A percentile compares a stretch with the other conserved stretches of the same genome.
These are phyloP conservation scores for Margaritispora aquatica DNA, from an alignment of 495 filamentous ascomycete species.

Conservation along the genomic window DNA sequence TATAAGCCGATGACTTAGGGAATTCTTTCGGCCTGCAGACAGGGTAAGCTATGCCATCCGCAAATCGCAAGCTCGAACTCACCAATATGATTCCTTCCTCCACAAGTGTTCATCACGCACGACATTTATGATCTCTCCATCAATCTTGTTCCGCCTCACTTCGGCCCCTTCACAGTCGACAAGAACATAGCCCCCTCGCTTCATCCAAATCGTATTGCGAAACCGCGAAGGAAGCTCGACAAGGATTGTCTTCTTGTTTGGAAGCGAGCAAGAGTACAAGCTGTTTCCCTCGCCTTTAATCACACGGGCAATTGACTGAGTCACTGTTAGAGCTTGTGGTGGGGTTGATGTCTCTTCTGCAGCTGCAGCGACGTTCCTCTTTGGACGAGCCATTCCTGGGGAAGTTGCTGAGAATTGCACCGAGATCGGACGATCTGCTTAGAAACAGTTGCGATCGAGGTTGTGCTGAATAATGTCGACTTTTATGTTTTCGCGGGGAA, in stretches of 20 bases:
- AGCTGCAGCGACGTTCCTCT: slow-evolving; percentile 66
- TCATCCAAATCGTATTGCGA: slow-evolving; percentile 87
- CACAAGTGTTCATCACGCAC: slow-evolving; percentile 87
- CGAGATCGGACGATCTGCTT: background rate
- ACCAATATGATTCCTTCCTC: slow-evolving; percentile 92
- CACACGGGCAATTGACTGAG: slow-evolving; percentile 67
- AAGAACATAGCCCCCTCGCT: slow-evolving; percentile 77
- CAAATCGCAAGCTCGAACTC: background rate
- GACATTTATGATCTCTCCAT: slow-evolving; percentile 88
- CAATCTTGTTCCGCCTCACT: slow-evolving; percentile 68
- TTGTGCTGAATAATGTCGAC: background rate
- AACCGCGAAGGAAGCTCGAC: slow-evolving; percentile 78
- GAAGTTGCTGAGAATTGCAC: background rate
- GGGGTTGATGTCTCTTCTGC: slow-evolving; percentile 71
- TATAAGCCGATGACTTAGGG: slow-evolving; percentile 50
- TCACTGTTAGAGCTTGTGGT: slow-evolving; percentile 54
- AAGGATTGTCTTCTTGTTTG: slow-evolving; percentile 48
- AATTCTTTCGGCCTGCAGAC: slow-evolving; percentile 72
- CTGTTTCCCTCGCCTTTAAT: slow-evolving; percentile 82
- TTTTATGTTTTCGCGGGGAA: background rate
- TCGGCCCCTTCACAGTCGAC: slow-evolving; percentile 61
- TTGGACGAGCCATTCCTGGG: slow-evolving; percentile 61
- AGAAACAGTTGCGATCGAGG: background rate
- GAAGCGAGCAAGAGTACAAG: slow-evolving; percentile 67
- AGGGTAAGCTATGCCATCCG: slow-evolving; percentile 18